Base-by-base conservation (phyloP, 2,329 filamentous ascomycete species). In the Arachnopeziza araneosa region DNA sequence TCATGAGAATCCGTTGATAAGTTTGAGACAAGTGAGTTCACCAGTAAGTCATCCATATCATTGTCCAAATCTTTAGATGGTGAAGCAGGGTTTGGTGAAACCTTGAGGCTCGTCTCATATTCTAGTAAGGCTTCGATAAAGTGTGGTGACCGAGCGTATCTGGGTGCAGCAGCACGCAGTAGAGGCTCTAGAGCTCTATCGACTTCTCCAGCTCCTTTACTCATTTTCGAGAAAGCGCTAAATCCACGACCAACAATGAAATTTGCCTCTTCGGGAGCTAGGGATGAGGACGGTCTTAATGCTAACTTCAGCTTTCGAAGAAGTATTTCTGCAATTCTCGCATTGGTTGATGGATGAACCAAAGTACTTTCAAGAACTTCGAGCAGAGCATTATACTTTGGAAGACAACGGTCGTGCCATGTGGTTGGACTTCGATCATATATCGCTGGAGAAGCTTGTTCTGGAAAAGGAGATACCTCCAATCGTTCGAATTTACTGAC, bases 221-320 rank as follows among this genome's bases (percentile, higher is more conserved):
- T 84, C 79, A 90, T 85, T 54, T 83, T 79, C 24, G 91, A 78
- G 67, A 92, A 90, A 4, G 87, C 83, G 60, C 83, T 84, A 69
- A 95, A 91, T 0, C 89, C 90, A 65, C 86, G 86, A 10, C 88
- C 89, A 60, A 88, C 80, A 55, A 90, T 89, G 65, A 95, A 91
- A 44, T 84, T 80, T n/a, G 85, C 83, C 69, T 87, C 82, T 63
- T 87, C 82, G 2, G 83, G 84, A 1, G 80, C 79, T 56, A 85
- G 74, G 12, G 80, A 79, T 6, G 81, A 81, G 1, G 83, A 84
- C 8, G 85, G 84, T 22, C 83, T 78, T 52, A 91, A 75, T 0
- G 87, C 85, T 24, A 87, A 79, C 66, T 85, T 84, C 49, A 91
- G 73, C 68, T 89, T 89, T 58, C 82, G 79, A 44, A 89, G 79